A percentile compares a stretch with the other conserved stretches of the same genome.
phyloP scores from a whole-genome alignment of 768 basidiomycete species.

The Mycena rebaudengoi region DNA sequence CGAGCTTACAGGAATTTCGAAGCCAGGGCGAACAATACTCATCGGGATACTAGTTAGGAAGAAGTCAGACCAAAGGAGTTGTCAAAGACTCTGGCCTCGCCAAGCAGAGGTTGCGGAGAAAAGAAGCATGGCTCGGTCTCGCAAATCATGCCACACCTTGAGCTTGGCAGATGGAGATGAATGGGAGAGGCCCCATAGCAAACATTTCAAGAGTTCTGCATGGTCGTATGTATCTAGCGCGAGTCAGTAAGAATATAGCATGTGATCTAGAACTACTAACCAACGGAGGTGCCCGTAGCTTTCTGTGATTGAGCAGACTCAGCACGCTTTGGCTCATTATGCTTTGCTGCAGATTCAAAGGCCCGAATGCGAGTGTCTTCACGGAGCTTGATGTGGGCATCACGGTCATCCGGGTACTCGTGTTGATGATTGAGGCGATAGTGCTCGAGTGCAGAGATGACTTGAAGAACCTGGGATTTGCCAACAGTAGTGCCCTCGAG shows the following conservation, averaged over 20 bases:
- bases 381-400: background rate
- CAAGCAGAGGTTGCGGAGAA: background rate
- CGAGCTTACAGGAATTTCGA: no score
- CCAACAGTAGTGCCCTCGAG: background rate
- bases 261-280: background rate
- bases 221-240: background rate
- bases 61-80: background rate
- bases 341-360: background rate
- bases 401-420: background rate
- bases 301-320: slow-evolving; percentile 10
- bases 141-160: background rate
- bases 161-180: background rate
- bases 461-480: background rate
- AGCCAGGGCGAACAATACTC: no score
- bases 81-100: background rate
- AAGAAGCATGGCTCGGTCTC: background rate
- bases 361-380: background rate
- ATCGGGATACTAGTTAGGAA: no score
- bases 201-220: background rate
- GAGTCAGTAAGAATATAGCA: background rate
- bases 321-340: slow-evolving; percentile 6
- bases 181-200: background rate
- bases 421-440: slow-evolving; percentile 6
- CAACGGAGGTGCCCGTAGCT: slow-evolving; percentile 2
- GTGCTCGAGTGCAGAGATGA: slow-evolving; percentile 9